Conservation (phyloP, 2,329 filamentous ascomycete species). For the Stagonosporopsis vannaccii region DNA sequence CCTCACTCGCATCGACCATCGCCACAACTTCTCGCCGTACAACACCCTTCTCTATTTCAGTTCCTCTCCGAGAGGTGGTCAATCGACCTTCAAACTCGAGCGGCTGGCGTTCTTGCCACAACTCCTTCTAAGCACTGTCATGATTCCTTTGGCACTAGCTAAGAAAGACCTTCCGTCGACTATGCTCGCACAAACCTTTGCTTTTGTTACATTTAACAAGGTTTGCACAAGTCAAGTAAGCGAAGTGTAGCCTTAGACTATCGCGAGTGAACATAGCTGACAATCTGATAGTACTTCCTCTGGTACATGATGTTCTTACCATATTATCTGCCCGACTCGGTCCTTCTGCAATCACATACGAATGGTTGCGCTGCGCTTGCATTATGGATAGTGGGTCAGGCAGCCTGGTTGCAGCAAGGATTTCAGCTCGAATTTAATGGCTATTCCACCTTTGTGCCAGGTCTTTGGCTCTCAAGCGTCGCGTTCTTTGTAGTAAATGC, state of each 20-base stretch:
- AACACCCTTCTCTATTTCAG: constrained; percentile 89
- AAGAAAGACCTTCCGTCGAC: constrained; percentile 82
- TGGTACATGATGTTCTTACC: constrained; percentile 97
- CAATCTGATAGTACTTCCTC: constrained; percentile 78
- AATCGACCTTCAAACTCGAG: constrained; percentile 63
- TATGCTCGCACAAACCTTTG: constrained; percentile 95
- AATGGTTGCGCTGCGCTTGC: constrained; percentile 70
- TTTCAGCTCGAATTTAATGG: constrained; percentile 68
- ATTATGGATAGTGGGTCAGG: constrained; percentile 79
- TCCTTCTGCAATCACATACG: constrained; percentile 66
- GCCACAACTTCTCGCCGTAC: constrained; percentile 98
- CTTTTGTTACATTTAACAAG: constrained; percentile 98
- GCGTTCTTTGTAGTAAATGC: constrained; percentile 85
- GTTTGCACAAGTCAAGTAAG: constrained; percentile 95
- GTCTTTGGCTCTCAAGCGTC: constrained; percentile 78
- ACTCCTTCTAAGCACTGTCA: constrained; percentile 76
- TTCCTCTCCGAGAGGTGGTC: constrained; percentile 62
- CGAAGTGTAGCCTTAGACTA: neutral
- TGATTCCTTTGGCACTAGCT: constrained; percentile 77
- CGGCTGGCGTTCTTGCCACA: constrained; percentile 90
- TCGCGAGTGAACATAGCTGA: constrained; percentile 3
- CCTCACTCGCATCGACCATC: constrained; percentile 89
- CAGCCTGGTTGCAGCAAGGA: constrained; percentile 59
- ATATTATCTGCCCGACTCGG: constrained; percentile 84
- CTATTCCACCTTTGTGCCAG: constrained; percentile 81